Evolutionary conservation across 208 protist genomes (phyloP).

Genomic region (Leishmania tropica): DNA sequence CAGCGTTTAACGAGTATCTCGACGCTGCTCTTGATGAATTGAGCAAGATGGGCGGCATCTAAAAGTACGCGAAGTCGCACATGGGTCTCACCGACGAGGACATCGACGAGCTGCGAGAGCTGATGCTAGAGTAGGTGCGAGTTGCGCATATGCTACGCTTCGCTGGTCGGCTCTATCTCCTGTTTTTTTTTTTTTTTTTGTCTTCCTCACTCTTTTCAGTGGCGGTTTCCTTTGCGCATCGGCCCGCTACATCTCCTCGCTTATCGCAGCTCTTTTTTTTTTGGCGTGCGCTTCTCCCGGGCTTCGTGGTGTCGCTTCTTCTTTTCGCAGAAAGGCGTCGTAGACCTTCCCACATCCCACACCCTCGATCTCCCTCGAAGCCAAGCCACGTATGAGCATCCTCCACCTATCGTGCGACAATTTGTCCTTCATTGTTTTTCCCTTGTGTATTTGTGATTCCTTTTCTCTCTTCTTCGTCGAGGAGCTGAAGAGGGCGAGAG

Average conservation of each 20-base stretch:
- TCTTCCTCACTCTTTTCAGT: background rate
- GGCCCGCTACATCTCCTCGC: background rate
- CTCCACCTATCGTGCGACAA: background rate
- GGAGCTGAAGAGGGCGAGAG: background rate
- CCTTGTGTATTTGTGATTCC: background rate
- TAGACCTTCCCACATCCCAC: background rate
- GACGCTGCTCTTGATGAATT: constrained; percentile 25
- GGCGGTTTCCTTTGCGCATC: background rate
- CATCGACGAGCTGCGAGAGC: constrained; percentile 31
- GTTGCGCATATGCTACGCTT: background rate
- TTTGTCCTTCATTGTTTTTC: background rate
- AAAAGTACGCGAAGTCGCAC: constrained; percentile 29
- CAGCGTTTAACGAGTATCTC: constrained; percentile 25
- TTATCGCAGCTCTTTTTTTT: background rate
- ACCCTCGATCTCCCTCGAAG: background rate
- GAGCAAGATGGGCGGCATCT: constrained; percentile 31
- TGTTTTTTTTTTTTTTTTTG: background rate
- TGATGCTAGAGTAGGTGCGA: constrained; percentile 38
- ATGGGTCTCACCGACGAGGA: constrained; percentile 42
- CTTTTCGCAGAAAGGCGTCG: background rate
- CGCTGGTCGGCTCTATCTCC: background rate
- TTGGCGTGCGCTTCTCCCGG: background rate
- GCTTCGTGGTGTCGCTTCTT: background rate
- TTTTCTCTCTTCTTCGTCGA: background rate
- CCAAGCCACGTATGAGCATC: background rate